Base-by-base conservation (phyloP, 2,329 filamentous ascomycete genomes). In the Tolypocladium album region DNA sequence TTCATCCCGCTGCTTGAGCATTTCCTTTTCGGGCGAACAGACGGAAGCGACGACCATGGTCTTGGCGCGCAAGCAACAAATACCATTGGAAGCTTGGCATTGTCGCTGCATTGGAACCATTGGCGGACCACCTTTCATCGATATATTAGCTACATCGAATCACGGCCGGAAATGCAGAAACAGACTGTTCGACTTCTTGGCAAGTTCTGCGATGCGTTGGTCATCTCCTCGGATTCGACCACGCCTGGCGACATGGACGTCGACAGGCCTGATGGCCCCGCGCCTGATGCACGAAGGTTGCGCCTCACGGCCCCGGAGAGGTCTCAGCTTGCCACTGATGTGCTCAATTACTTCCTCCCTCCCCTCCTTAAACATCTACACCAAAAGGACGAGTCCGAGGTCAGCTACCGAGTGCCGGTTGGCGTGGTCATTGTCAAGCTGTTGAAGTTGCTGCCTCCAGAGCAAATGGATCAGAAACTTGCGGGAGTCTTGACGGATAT, bases 1-100 rank as follows among this genome's bases (percentile, higher is more conserved):
- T 90, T 97, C 69, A 84, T 99, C 47, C 95, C 94, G 0, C 79
- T 99, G 24, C 80, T 97, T 12, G 94, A 99, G 70, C 92, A 97
- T 70, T 97, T 97, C 69, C 88, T 97, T 31, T 93, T 96, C 69
- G 88, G 92, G 61, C 85, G 88, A 61, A 84, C 83, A 5, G 89
- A 91, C 56, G 79, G 81, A 11, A 78, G 72, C 27, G 91, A 96
- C 70, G 92, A 91, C 42, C 89, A 95, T 66, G 93, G 92, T 57
- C 79, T 97, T 58, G 87, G 91, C 57, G 91, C 92, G 20, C 91
- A 97, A 72, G 87, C 93, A 6, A 88, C 92, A n/a, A 84, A 81
- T 12, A 88, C 92, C 0, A 88, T 99, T 61, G 88, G 89, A 2
- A 80, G 82, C 34, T 74, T 99, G 60, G 86, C 89, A 5, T 80